Base-by-base conservation (phyloP, 1,139 yeast genomes). In the Hyphopichia wangnamkhiaoensis region DNA sequence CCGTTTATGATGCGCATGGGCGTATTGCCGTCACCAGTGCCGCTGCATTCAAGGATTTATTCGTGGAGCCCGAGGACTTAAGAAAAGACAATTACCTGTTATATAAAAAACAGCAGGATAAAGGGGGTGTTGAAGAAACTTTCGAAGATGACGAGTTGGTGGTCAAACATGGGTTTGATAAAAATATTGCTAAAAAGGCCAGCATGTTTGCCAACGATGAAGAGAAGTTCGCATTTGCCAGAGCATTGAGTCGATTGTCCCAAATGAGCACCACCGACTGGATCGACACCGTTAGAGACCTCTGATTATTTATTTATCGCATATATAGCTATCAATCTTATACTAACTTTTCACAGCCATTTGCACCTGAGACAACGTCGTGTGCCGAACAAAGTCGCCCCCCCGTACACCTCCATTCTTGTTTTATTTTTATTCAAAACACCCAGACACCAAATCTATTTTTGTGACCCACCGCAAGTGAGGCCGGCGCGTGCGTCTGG, bases 241-340 rank as follows among this genome's bases (percentile, higher is more conserved):
- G 98, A 56, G 97, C 98, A 0, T 71, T 93, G 46, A 84, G 94
- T 50, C 78, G 98, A 58, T 71, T 93, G 49, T 77, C 93, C 37
- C 98, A 93, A 53, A 93, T 93, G 97, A 84, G 95, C 50, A 85
- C 96, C 4, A 83, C 83, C 32, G 95, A 86, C 39, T 93, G 98
- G 98, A 84, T 88, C 12, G 89, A 81, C 21, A 47, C 40, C 20
- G 59, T 50, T 17, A 47, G 45, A 38, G 33, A 24, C 14, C 7
- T 26, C 6, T 32, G 35, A 14, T 9, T 32, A 32, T 5, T 6
- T 31, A 31, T 31, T 31, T 31, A 31, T 31, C 20, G 14, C 8
- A 31, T 19, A 31, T 8, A 29, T 19, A 14, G n/a, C n/a, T n/a
- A n/a, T n/a, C n/a, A n/a, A n/a, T n/a, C n/a, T n/a, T n/a, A n/a